Evolutionary conservation across 2,329 filamentous ascomycete genomes (phyloP), one percentile per base, ranked within the genome.

Genomic region (Leptographium lundbergii): DNA sequence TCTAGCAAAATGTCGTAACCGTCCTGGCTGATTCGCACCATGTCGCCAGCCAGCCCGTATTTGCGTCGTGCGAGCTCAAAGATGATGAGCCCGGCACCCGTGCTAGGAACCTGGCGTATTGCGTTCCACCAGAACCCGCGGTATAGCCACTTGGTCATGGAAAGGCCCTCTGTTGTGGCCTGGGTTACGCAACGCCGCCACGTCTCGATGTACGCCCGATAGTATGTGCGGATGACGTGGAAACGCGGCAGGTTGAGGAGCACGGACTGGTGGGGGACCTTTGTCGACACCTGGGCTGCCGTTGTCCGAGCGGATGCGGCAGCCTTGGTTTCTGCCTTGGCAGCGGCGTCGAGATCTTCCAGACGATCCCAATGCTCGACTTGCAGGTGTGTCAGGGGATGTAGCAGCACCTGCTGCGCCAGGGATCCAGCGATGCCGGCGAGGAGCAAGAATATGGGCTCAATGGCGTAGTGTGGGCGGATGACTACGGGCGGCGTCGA

Each of bases 1-100:
- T 52, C 53, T 10, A 90, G 73, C 62, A 89, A 66, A 65, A 91
- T 89, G 65, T 89, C 84, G 65, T 88, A 88, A 1, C 85, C 85
- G 63, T 87, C 85, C 68, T 82, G 81, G 55, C 77, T 80, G 57
- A 88, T 89, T 64, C 77, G 77, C 62, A 84, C 83, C 65, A 79
- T 79, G 56, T 86, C 84, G 22, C 76, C 76, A 2, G 79, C 77
- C 60, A 81, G 75, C 1, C 84, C 85, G 65, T 89, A 91, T 71
- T 88, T 89, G 42, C 87, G 76, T 59, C 88, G 75, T 45, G 90
- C 82, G 52, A 91, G 68, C 71, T 91, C 88, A 68, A 91, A 91
- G 24, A 89, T 88, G 64, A 91, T 88, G 61, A 91, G 69, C 0
- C 87, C 88, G 0, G 87, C 87, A 61, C 84, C 87, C 2, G 88